Percentiles rank a stretch among this genome's conserved stretches.
These are phyloP conservation scores for Apophysomyces variabilis DNA, from an alignment of 371 early-diverging fungal species.

Conservation along the genomic window DNA sequence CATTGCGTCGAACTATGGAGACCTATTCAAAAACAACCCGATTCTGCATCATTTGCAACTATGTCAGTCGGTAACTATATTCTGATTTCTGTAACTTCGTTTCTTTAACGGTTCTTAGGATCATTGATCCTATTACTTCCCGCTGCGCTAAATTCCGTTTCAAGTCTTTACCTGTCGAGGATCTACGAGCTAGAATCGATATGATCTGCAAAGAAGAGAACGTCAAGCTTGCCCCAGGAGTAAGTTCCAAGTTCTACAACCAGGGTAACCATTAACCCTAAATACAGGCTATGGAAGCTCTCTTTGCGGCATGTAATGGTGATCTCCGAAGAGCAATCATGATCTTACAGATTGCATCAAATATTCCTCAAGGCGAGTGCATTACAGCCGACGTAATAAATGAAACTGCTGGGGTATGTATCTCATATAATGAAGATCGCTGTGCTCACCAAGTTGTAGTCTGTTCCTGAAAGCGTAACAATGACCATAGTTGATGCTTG, in stretches of 20 bases:
- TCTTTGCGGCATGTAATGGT: slow-evolving; percentile 84
- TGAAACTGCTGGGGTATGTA: slow-evolving; percentile 83
- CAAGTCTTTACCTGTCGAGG: slow-evolving; percentile 71
- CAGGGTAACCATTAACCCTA: neutral
- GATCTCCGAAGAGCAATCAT: slow-evolving; percentile 95
- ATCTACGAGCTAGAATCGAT: slow-evolving; percentile 60
- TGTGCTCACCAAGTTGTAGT: slow-evolving; percentile 27
- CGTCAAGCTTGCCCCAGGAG: slow-evolving; percentile 56
- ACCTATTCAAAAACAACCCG: slow-evolving; percentile 94
- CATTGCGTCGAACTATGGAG: slow-evolving; percentile 99
- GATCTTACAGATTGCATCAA: slow-evolving; percentile 86
- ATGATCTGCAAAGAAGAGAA: slow-evolving; percentile 74
- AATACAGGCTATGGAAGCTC: slow-evolving; percentile 67
- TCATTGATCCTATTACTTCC: slow-evolving; percentile 95
- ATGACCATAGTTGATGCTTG: slow-evolving; percentile 59
- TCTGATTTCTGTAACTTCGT: neutral
- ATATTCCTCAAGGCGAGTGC: slow-evolving; percentile 52
- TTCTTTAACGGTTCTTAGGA: slow-evolving; percentile 52
- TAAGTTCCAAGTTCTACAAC: slow-evolving; percentile 15
- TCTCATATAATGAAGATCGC: neutral
- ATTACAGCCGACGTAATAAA: slow-evolving; percentile 65
- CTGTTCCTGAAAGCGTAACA: slow-evolving; percentile 67
- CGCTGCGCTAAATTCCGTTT: slow-evolving; percentile 98
- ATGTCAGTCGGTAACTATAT: slow-evolving; percentile 75
- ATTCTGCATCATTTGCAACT: slow-evolving; percentile 99